Percentiles rank a stretch among this genome's conserved stretches.
These are phyloP conservation scores for Sorghum bicolor DNA, from an alignment of 176 grass and related monocot genomes.

Conservation along the genomic window Sorghum_bicolor_NCBIv3 NC_012878.2:48840001-48840500, in stretches of 20 bases:
- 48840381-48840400: background rate
- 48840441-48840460: background rate
- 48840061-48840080: conserved; percentile 63
- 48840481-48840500: background rate
- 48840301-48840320: background rate
- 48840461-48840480: background rate
- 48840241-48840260: conserved; percentile 58
- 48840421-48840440: background rate
- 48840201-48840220: conserved; percentile 77
- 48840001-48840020: background rate
- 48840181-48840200: conserved; percentile 73
- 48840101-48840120: conserved; percentile 60
- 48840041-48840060: background rate
- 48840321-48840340: background rate
- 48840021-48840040: background rate
- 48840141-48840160: conserved; percentile 64
- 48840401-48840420: background rate
- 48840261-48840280: background rate
- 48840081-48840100: conserved; percentile 68
- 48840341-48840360: background rate
- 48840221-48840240: conserved; percentile 61
- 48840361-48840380: background rate
- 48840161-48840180: conserved; percentile 90
- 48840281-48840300: background rate
- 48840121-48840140: conserved; percentile 67